Evolutionary conservation across 2,329 filamentous ascomycete species (phyloP).

Genomic region (Xylaria sp.): DNA sequence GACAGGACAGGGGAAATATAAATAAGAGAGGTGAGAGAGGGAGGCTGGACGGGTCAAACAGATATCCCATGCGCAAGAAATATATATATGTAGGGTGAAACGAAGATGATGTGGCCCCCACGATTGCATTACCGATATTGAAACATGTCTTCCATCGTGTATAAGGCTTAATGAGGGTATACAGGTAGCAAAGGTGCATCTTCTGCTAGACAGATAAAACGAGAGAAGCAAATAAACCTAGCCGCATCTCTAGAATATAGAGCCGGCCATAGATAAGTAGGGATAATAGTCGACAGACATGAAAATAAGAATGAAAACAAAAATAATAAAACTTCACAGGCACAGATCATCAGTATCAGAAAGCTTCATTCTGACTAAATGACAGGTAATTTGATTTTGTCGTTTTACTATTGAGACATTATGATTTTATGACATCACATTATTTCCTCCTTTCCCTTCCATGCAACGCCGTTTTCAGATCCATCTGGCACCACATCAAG

Average conservation of each 20-base stretch:
- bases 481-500: neutral
- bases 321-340: neutral
- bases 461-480: slow-evolving; percentile 2
- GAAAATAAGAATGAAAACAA: too few species aligned
- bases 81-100: neutral
- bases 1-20: neutral
- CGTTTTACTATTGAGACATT: slow-evolving; percentile 46
- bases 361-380: slow-evolving; percentile 1
- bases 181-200: neutral
- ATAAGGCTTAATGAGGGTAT: neutral
- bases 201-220: slow-evolving; percentile 10
- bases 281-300: neutral
- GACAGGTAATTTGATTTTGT: slow-evolving; percentile 5
- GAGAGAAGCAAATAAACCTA: neutral
- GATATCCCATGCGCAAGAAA: too few species aligned
- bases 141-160: neutral
- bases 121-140: neutral
- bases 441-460: slow-evolving; percentile 35
- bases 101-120: neutral
- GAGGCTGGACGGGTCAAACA: too few species aligned
- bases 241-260: neutral
- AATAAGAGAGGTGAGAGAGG: neutral
- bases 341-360: neutral
- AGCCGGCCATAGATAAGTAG: slow-evolving; percentile 1
- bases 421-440: slow-evolving; percentile 44